Evolutionary conservation across 768 basidiomycete species (phyloP), one percentile per base, ranked within the genome.

Genomic region (Leccinum aurantiacum): DNA sequence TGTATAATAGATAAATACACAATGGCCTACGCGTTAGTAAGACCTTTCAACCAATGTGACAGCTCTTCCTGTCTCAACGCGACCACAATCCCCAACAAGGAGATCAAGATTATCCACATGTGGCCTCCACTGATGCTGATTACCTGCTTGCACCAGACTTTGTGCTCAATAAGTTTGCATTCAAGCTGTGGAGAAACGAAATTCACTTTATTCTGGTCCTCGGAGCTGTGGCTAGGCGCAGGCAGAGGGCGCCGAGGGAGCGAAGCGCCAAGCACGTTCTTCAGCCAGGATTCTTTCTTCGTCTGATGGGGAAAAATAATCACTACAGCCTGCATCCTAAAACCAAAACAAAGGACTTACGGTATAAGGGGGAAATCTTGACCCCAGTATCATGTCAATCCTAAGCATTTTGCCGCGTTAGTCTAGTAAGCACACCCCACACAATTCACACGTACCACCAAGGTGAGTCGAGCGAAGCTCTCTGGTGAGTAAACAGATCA

Each of bases 401-500:
- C 72, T 73, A 19, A 6, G 15, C 37, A 5, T 22, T 15, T 47
- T 6, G 38, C 10, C 14, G 4, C 8, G 14, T 71, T 7, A 68
- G 60, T 25, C 17, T 7, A n/a, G 27, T 1, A 2, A 10, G 19
- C n/a, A 35, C 9, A 35, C 4, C 6, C 5, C 2, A 27, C 14
- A 14, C 2, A 5, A 15, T 22, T 8, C 19, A 47, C 2, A 22
- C 70, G 3, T 33, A 75, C 72, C 72, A 80, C 58, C 67, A 59
- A 37, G 79, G 82, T 4, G 72, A 75, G 63, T 80, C 77, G 10
- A 82, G 47, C 1, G 87, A 82, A 8, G 86, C 69, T 54, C 93
- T 82, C 22, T 83, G 64, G 69, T 95, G 91, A 0, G 90, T 91
- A 74, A 95, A 94, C 68, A 82, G 76, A 60, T 91, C 88, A 64